These are phyloP conservation scores for Nelumbo lutea DNA, from an alignment of 164 flowering plant species.

Conservation along the genomic window DNA sequence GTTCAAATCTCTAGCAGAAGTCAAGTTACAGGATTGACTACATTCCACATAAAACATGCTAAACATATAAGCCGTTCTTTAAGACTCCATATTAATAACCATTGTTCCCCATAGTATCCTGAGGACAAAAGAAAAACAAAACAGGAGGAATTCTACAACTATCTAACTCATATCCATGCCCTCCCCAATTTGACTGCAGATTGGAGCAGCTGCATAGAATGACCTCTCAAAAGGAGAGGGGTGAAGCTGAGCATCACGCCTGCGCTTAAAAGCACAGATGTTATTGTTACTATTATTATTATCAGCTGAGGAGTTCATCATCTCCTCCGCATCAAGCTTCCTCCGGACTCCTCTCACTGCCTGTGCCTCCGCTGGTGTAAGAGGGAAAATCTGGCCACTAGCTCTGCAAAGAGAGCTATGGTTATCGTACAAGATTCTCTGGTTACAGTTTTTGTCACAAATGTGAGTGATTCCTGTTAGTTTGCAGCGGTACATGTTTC, in stretches of 20 bases:
- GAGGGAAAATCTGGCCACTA: constrained; percentile 79
- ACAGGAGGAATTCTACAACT: constrained; percentile 7
- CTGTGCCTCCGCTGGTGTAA: constrained; percentile 69
- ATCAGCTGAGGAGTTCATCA: constrained; percentile 41
- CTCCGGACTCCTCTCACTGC: constrained; percentile 90
- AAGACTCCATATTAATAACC: constrained; percentile 25
- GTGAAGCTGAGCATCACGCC: constrained; percentile 64
- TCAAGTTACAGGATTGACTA: constrained; percentile 32
- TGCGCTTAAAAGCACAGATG: constrained; percentile 77
- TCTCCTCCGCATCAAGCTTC: constrained; percentile 67
- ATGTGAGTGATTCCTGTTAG: constrained; percentile 91
- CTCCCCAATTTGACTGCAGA: constrained; percentile 93
- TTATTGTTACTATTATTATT: not conserved
- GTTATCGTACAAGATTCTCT: constrained; percentile 91
- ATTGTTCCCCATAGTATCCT: constrained; percentile 18
- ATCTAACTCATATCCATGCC: constrained; percentile 89
- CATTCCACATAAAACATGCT: constrained; percentile 33
- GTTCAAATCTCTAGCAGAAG: constrained; percentile 20
- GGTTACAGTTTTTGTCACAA: constrained; percentile 99
- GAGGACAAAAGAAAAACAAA: constrained; percentile 3
- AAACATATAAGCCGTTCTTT: constrained; percentile 32
- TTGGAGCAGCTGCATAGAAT: constrained; percentile 70
- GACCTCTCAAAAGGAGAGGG: constrained; percentile 97
- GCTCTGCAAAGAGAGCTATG: constrained; percentile 92
- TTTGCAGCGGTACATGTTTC: constrained; percentile 91